phyloP scores from a whole-genome alignment of 495 filamentous ascomycete genomes.

The Neurospora sp. region DNA sequence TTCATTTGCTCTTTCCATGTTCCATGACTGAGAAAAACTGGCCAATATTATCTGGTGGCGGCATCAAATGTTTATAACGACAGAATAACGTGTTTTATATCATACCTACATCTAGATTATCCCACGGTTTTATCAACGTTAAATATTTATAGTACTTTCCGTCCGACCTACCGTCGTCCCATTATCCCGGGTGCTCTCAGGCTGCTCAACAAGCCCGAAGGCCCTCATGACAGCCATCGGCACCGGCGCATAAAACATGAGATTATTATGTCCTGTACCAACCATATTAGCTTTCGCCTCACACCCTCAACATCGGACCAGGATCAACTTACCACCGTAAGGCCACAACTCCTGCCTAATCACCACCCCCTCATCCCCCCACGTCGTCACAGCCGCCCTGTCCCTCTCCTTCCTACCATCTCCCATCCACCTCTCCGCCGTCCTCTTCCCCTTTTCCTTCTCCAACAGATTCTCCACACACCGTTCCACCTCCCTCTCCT shows the following conservation, averaged over 20 bases:
- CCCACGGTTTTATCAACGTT: too few species aligned
- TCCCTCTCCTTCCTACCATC: not conserved
- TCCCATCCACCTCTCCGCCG: slow-evolving; percentile 25
- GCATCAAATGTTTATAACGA: not conserved
- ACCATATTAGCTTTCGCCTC: slow-evolving; percentile 1
- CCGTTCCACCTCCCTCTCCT: slow-evolving; percentile 12
- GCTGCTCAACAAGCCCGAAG: slow-evolving; percentile 31
- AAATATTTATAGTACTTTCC: too few species aligned
- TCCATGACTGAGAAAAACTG: not conserved
- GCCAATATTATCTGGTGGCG: not conserved
- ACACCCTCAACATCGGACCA: not conserved
- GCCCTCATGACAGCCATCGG: slow-evolving; percentile 53
- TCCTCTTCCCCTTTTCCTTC: slow-evolving; percentile 31
- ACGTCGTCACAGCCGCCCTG: slow-evolving; percentile 29
- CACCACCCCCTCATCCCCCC: slow-evolving; percentile 28
- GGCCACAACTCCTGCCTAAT: slow-evolving; percentile 45
- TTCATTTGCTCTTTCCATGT: not conserved
- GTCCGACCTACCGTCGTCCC: too few species aligned
- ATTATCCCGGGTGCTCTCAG: not conserved
- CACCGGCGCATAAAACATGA: slow-evolving; percentile 45
- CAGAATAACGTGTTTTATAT: not conserved
- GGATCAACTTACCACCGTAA: slow-evolving; percentile 42
- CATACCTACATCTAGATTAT: not conserved
- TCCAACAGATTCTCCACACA: slow-evolving; percentile 11
- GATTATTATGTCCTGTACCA: slow-evolving; percentile 45